phyloP scores from a whole-genome alignment of 208 protist species.

The Perkinsela sp. region DNA sequence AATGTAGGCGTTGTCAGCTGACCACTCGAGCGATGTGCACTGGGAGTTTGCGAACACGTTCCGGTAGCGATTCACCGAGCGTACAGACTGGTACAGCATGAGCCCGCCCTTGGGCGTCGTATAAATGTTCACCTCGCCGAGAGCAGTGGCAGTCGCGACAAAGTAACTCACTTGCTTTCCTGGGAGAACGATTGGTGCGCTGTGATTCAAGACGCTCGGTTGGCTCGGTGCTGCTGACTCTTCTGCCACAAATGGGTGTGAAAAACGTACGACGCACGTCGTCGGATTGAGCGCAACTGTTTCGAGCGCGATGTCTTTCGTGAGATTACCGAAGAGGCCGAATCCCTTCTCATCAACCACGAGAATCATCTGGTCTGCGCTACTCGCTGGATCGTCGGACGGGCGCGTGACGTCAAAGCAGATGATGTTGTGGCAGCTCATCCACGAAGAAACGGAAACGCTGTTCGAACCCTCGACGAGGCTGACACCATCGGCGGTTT shows the following conservation, averaged over 20 bases:
- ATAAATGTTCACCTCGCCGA: conserved; percentile 4
- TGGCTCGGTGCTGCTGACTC: neutral
- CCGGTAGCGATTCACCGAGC: conserved; percentile 5
- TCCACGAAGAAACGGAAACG: neutral
- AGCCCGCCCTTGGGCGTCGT: conserved; percentile 3
- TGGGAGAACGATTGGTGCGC: neutral
- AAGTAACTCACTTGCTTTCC: neutral
- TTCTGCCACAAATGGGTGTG: neutral
- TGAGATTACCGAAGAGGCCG: conserved; percentile 4
- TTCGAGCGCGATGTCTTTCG: conserved; percentile 5
- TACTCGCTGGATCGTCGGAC: neutral
- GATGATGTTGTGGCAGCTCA: conserved; percentile 3
- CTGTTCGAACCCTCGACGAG: neutral
- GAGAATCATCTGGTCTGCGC: conserved; percentile 4
- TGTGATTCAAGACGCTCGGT: neutral
- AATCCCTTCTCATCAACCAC: conserved; percentile 5
- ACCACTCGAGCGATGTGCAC: conserved; percentile 26
- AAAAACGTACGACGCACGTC: conserved; percentile 3
- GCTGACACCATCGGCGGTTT: conserved; percentile 3
- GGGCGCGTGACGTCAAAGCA: conserved; percentile 6
- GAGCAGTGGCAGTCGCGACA: neutral
- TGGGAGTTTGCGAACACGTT: neutral
- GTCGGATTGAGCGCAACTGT: conserved; percentile 5
- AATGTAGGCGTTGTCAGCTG: conserved; percentile 35
- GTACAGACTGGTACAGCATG: conserved; percentile 5